Conservation (phyloP, 2,329 filamentous ascomycete species). For the Emergomyces orientalis region DNA sequence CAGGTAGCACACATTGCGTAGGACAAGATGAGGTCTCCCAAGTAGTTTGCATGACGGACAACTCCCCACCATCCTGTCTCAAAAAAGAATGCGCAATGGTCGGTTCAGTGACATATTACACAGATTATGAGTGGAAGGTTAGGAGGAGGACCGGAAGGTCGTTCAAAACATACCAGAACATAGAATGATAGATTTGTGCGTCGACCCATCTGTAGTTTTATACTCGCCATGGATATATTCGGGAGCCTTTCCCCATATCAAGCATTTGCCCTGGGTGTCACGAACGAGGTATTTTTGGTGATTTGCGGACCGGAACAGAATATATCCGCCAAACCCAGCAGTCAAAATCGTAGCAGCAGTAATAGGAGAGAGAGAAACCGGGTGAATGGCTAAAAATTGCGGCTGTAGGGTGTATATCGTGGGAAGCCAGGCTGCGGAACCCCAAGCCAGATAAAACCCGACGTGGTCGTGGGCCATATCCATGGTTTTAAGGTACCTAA, state of each 20-base stretch:
- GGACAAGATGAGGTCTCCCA: constrained; percentile 33
- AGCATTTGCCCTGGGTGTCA: constrained; percentile 32
- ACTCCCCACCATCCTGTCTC: constrained; percentile 34
- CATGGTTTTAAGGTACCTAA: constrained; percentile 36
- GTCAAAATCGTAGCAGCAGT: constrained; percentile 22
- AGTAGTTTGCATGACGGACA: constrained; percentile 35
- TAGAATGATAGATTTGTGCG: constrained; percentile 34
- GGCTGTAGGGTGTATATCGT: constrained; percentile 41
- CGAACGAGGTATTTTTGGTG: constrained; percentile 39
- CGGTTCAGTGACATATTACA: background rate
- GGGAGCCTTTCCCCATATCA: constrained; percentile 38
- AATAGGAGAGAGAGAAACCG: constrained; percentile 24
- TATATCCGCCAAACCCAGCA: constrained; percentile 33
- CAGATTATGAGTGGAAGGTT: background rate
- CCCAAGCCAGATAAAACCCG: constrained; percentile 39
- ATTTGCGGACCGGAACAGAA: constrained; percentile 39
- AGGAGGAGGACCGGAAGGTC: background rate
- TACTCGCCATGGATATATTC: constrained; percentile 33
- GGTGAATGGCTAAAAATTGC: constrained; percentile 40
- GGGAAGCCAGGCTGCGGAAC: constrained; percentile 39
- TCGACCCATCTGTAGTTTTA: constrained; percentile 34
- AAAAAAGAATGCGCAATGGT: background rate
- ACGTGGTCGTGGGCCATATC: constrained; percentile 39
- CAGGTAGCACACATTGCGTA: constrained; percentile 38
- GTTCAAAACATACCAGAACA: constrained; percentile 21